A percentile compares a stretch with the other conserved stretches of the same genome.
phyloP scores from a whole-genome alignment of 139 green algal species.

The Dunaliella primolecta region DNA sequence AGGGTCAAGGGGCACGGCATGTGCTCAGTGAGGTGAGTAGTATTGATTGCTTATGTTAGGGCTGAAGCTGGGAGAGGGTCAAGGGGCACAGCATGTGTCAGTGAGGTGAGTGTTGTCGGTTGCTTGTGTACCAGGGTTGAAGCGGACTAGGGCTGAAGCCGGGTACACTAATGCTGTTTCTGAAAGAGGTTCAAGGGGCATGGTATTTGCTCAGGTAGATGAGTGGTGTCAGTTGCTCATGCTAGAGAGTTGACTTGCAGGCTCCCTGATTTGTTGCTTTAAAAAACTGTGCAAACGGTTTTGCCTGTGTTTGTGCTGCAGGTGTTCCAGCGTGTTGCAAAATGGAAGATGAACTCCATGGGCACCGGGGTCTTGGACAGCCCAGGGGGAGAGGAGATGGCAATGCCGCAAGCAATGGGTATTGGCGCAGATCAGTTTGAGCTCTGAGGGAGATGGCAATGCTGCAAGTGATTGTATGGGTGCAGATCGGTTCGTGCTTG shows the following conservation, averaged over 20 bases:
- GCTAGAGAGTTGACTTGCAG: too few species aligned
- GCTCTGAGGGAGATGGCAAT: too few species aligned
- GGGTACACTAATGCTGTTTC: background rate
- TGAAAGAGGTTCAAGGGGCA: conserved; percentile 14
- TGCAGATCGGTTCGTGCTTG: too few species aligned
- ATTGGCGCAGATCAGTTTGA: background rate
- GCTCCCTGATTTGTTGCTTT: too few species aligned
- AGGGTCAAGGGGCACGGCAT: conserved; percentile 29
- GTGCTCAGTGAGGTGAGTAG: background rate
- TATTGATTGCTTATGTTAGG: conserved; percentile 49
- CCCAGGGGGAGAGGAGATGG: background rate
- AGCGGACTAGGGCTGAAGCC: conserved; percentile 44
- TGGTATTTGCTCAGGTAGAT: too few species aligned
- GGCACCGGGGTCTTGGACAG: conserved; percentile 20
- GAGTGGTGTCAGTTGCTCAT: too few species aligned
- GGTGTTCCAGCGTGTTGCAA: conserved; percentile 58
- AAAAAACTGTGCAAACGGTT: too few species aligned
- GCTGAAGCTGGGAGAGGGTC: conserved; percentile 33
- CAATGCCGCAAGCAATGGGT: background rate
- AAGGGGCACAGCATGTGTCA: conserved; percentile 24
- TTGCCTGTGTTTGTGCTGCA: conserved; percentile 49
- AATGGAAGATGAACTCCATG: conserved; percentile 61
- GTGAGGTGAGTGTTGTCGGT: background rate
- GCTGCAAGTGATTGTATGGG: too few species aligned
- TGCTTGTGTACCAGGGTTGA: conserved; percentile 26